Base-by-base conservation (phyloP, 73 alveolate genomes). In the Paraurostyla sp. region DNA sequence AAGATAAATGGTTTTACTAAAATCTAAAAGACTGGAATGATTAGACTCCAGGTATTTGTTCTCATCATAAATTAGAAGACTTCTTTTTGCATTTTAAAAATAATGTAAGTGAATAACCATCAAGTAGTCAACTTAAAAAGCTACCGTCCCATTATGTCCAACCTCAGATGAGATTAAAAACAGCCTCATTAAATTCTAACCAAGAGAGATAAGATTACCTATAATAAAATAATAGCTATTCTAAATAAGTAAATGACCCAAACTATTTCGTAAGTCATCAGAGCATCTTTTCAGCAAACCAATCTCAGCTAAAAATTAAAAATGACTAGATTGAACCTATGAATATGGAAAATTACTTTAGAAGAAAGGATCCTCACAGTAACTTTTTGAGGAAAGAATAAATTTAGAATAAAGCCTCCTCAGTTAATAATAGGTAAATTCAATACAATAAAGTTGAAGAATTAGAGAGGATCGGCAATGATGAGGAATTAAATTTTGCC, bases 1-100 rank as follows among this genome's bases (percentile, higher is more conserved):
- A 69, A 69, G 84, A 69, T 69, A 36, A 46, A 43, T 69, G 84
- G 84, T 69, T 69, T 18, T 69, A 69, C 41, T 32, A 69, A 25
- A 69, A 69, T 69, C 41, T 69, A 40, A 43, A 43, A 9, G 11
- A 33, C 11, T 69, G 84, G 84, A 69, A 69, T 42, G 9, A 43
- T 4, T 9, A 16, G 3, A 69, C 84, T 4, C 84, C 84, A 33
- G 65, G 41, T 36, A 69, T 69, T 7, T 69, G 22, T 7, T 69
- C 62, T 13, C 62, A 38, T 3, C 84, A 69, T 69, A 69, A 69
- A 69, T 60, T 60, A 7, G 78, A 60, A 50, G 65, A 69, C 36
- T 36, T 69, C 15, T n/a, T 35, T 42, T 16, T 38, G 43, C 84
- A 41, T 41, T 41, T 41, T n/a, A 41, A 69, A 40, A 46, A 69